phyloP scores from a whole-genome alignment of 1,284 basidiomycete genomes.

The Rhodotorula sp. region DNA sequence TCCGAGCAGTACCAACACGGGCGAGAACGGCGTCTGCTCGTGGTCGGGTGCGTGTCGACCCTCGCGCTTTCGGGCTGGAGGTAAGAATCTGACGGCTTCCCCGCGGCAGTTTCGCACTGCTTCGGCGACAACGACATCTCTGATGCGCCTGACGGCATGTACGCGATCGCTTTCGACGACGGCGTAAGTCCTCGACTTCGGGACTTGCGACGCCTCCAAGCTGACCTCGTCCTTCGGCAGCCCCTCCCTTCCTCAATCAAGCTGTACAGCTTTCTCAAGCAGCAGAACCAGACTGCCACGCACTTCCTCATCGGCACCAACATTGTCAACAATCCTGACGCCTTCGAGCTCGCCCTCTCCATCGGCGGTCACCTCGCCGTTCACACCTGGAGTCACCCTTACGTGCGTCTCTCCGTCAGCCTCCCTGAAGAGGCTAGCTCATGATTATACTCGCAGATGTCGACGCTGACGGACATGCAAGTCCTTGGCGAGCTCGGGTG shows the following conservation, averaged over 20 bases:
- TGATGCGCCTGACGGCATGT: slow-evolving; percentile 23
- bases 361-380: slow-evolving; percentile 39
- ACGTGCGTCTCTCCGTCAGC: slow-evolving; percentile 10
- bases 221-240: background rate
- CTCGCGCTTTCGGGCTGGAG: no score
- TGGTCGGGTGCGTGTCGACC: slow-evolving; percentile 13
- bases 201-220: background rate
- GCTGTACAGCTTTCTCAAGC: slow-evolving; percentile 61
- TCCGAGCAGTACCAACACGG: background rate
- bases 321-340: slow-evolving; percentile 60
- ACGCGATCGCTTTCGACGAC: slow-evolving; percentile 61
- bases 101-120: slow-evolving; percentile 11
- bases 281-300: slow-evolving; percentile 64
- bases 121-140: slow-evolving; percentile 19
- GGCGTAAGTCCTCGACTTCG: slow-evolving; percentile 57
- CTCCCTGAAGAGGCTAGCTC: background rate
- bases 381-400: slow-evolving; percentile 53
- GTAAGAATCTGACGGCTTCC: background rate
- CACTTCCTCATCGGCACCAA: slow-evolving; percentile 81
- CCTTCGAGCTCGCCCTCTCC: slow-evolving; percentile 42
- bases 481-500: slow-evolving; percentile 77
- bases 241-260: slow-evolving; percentile 50
- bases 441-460: slow-evolving; percentile 60
- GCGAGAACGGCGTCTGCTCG: slow-evolving; percentile 23
- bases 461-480: slow-evolving; percentile 66